phyloP scores from a whole-genome alignment of 2,329 filamentous ascomycete genomes.

The Phaeophleospora eucalypticola region DNA sequence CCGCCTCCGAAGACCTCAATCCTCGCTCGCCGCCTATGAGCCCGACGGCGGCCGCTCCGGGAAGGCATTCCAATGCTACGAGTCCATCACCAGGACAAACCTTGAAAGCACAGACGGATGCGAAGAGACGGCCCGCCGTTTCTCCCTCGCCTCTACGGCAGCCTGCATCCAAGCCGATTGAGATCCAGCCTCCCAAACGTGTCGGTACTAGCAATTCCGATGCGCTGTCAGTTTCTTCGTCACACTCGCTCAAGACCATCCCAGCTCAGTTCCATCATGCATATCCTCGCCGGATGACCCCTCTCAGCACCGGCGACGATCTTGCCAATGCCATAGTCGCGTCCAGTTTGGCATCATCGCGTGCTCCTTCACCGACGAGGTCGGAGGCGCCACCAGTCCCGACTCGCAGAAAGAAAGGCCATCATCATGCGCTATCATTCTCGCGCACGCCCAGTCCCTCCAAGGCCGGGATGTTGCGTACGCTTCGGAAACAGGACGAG shows the following conservation, averaged over 20 bases:
- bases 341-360: conserved; percentile 62
- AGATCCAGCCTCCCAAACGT: conserved; percentile 9
- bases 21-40: conserved; percentile 11
- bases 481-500: conserved; percentile 54
- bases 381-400: conserved; percentile 38
- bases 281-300: conserved; percentile 37
- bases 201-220: conserved; percentile 18
- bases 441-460: conserved; percentile 41
- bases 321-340: conserved; percentile 73
- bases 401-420: conserved; percentile 19
- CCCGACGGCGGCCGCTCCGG: not conserved
- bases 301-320: conserved; percentile 57
- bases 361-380: conserved; percentile 38
- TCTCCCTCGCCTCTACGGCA: conserved; percentile 17
- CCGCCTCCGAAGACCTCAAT: conserved; percentile 20
- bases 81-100: conserved; percentile 15
- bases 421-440: conserved; percentile 29
- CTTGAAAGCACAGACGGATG: conserved; percentile 10
- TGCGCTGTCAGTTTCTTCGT: conserved; percentile 19
- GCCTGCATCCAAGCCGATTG: conserved; percentile 14
- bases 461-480: conserved; percentile 57
- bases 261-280: conserved; percentile 32
- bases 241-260: conserved; percentile 26
- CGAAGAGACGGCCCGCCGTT: conserved; percentile 11
- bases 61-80: not conserved